Evolutionary conservation across 345 rosid genomes (phyloP).

Genomic region (Bruguiera sexangula): DNA sequence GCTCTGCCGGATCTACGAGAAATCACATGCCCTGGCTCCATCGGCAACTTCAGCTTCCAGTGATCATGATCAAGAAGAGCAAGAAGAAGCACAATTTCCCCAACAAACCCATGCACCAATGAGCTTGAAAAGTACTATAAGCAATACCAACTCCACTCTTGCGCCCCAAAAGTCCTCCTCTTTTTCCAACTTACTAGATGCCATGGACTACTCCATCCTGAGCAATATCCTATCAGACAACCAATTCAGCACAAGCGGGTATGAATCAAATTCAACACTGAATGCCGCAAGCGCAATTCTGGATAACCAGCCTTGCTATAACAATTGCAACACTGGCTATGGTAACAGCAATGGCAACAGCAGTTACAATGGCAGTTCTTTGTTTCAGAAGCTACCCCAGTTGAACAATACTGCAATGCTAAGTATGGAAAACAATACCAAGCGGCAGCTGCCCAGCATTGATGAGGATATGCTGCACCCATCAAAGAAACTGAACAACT

Average conservation of each 20-base stretch:
- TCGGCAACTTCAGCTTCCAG: constrained; percentile 22
- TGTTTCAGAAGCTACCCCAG: constrained; percentile 53
- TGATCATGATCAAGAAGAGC: constrained; percentile 62
- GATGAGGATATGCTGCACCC: constrained; percentile 39
- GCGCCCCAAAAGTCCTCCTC: constrained; percentile 67
- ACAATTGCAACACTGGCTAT: constrained; percentile 8
- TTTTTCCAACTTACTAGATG: constrained; percentile 71
- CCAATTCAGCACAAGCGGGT: constrained; percentile 29
- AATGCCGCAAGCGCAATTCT: constrained; percentile 4
- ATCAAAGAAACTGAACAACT: constrained; percentile 44
- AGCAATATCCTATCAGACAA: constrained; percentile 56
- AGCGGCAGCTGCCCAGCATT: constrained; percentile 42
- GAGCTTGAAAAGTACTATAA: constrained; percentile 24
- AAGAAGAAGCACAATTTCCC: constrained; percentile 38
- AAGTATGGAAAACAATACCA: constrained; percentile 38
- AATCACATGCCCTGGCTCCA: constrained; percentile 51
- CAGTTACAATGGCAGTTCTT: constrained; percentile 21
- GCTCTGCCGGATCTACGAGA: constrained; percentile 93
- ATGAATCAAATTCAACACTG: constrained; percentile 33
- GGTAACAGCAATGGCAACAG: too few relatives aligned
- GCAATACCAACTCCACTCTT: constrained; percentile 26
- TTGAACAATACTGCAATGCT: constrained; percentile 33
- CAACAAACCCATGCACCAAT: constrained; percentile 34
- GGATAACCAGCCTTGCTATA: constrained; percentile 21
- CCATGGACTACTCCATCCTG: constrained; percentile 65